phyloP scores from a whole-genome alignment of 148 eudicot species.

The Diospyros kaki region DNA sequence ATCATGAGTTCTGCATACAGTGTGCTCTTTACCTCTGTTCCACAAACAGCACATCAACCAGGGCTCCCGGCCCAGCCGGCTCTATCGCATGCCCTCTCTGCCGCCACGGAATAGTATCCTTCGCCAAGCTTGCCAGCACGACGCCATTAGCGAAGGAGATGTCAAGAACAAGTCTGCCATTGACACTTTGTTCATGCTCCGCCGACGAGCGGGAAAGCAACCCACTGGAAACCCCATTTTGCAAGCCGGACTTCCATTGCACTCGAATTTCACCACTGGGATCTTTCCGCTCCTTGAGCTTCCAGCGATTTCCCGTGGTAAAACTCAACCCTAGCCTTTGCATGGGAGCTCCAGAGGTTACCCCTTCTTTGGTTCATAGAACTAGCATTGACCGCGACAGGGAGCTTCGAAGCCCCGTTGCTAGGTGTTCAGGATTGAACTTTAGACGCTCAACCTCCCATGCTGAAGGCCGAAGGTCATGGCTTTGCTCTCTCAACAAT shows the following conservation, averaged over 20 bases:
- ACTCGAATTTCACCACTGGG: constrained; percentile 35
- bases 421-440: constrained; percentile 38
- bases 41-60: constrained; percentile 44
- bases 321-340: constrained; percentile 50
- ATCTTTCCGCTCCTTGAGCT: constrained; percentile 59
- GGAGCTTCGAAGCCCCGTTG: constrained; percentile 13
- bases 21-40: constrained; percentile 89
- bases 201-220: constrained; percentile 22
- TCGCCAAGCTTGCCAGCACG: constrained; percentile 53
- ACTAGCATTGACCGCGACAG: constrained; percentile 5
- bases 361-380: constrained; percentile 36
- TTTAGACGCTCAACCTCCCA: constrained; percentile 57
- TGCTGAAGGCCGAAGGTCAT: constrained; percentile 52
- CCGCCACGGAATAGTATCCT: constrained; percentile 73
- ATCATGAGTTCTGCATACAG: constrained; percentile 83
- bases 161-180: constrained; percentile 51
- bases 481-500: constrained; percentile 78
- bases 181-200: constrained; percentile 63
- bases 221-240: constrained; percentile 43
- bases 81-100: constrained; percentile 86
- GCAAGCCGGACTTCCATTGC: constrained; percentile 38
- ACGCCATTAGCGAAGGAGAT: constrained; percentile 36
- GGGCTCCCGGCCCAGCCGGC: constrained; percentile 57
- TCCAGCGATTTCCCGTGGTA: constrained; percentile 46
- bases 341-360: constrained; percentile 44